Base-by-base conservation (phyloP, 2,329 filamentous ascomycete genomes). In the Ceratocystis ficicola region DNA sequence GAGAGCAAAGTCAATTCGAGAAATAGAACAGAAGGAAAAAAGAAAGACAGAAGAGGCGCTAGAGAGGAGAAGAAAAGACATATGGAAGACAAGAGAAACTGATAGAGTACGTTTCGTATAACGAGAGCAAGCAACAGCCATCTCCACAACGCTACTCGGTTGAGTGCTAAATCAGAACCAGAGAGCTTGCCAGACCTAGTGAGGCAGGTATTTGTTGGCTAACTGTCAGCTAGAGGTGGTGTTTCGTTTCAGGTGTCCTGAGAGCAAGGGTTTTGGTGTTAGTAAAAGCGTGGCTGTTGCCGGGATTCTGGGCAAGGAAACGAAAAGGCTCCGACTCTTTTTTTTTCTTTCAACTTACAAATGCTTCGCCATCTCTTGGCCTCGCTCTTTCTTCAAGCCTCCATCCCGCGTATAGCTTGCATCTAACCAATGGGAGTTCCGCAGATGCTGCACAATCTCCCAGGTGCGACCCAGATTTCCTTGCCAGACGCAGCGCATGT, bases 381-480 rank as follows among this genome's bases (percentile, higher is more conserved):
- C 5, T 52, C 7, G 10, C 36, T 41, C 10, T 50, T 50, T 5
- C n/a, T 20, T n/a, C 6, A 7, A 7, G 6, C 46, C 6, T 61
- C 30, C n/a, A 7, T 59, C 8, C 12, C 50, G 15, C 32, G 20
- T 6, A 30, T 30, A 22, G 12, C 15, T 28, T 57, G 28, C 7
- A 30, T 59, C 64, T 72, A 74, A 68, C 73, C 73, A 69, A 73
- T 73, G 44, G 78, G 76, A 28, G 79, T 80, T 62, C 80, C 79
- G 72, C 80, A 82, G 69, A 79, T 77, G 41, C 77, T 77, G 70
- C 81, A 83, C 63, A 74, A 74, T 66, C 78, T 77, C 64, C 81
- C 81, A 41, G 79, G 80, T 68, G 82, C 80, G 28, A 83, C 81
- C 81, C 81, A 83, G 55, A 80, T 78, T 70, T 82, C 81, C 68